A percentile compares a stretch with the other conserved stretches of the same genome.
These are phyloP conservation scores for Dictyostelium firmibasis DNA, from an alignment of 78 protist species.

Conservation along the genomic window DNA sequence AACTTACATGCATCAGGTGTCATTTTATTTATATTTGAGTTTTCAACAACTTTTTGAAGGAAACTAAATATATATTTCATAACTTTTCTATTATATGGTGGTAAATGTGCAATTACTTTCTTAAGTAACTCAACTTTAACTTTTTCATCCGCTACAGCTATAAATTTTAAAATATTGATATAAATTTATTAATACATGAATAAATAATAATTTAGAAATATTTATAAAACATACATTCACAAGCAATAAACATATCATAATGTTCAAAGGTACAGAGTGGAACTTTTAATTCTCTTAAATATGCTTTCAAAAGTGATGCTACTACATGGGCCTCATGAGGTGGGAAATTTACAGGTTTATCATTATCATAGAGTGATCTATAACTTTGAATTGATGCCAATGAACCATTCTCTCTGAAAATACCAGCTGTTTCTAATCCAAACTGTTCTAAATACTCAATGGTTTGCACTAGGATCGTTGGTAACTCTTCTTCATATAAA, in stretches of 20 bases:
- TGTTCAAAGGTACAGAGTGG: conserved; percentile 64
- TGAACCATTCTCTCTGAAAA: conserved; percentile 67
- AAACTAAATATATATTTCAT: conserved; percentile 40
- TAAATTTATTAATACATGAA: background rate
- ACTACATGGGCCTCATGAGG: conserved; percentile 68
- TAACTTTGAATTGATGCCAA: conserved; percentile 14
- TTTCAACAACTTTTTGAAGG: conserved; percentile 42
- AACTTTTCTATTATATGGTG: conserved; percentile 2
- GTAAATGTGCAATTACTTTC: conserved; percentile 50
- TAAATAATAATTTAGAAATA: too few relatives aligned
- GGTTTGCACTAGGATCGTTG: conserved; percentile 11
- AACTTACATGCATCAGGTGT: conserved; percentile 64
- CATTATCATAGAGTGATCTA: conserved; percentile 4
- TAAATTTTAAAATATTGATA: too few relatives aligned
- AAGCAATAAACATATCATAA: conserved; percentile 75
- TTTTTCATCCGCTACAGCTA: conserved; percentile 46
- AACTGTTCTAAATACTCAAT: conserved; percentile 20
- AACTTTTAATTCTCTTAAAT: conserved; percentile 58
- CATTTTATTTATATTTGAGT: conserved; percentile 48
- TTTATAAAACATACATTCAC: conserved; percentile 29
- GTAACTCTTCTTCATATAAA: conserved; percentile 13
- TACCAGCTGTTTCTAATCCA: conserved; percentile 31
- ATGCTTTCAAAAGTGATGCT: conserved; percentile 57
- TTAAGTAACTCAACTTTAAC: conserved; percentile 62
- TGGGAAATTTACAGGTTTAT: conserved; percentile 34